Evolutionary conservation across 345 rosid genomes (phyloP).

Genomic region (Eucalyptus leucophloia): DNA sequence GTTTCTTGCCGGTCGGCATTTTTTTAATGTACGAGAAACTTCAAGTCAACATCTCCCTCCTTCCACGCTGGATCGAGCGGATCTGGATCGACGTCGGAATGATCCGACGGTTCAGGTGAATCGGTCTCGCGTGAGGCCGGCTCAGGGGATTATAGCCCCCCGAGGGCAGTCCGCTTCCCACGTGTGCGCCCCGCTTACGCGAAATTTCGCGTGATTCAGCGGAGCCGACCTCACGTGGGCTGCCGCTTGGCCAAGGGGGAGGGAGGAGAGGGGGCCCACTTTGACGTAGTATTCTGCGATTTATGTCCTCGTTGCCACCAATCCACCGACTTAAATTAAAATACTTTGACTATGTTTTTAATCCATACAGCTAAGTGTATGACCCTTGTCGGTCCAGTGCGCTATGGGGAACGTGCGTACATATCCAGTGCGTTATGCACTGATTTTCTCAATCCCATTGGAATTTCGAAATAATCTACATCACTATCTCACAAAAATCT

Average conservation of each 20-base stretch:
- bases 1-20: not conserved
- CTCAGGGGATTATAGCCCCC: not conserved
- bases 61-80: not conserved
- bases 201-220: not conserved
- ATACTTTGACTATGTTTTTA: not conserved
- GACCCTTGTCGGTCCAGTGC: not conserved
- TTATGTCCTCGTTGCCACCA: not conserved
- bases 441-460: too few species aligned
- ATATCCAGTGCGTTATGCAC: too few species aligned
- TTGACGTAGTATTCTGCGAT: not conserved
- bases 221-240: not conserved
- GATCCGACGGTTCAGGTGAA: fast-evolving
- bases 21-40: not conserved
- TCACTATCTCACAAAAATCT: fast-evolving
- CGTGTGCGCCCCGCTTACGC: not conserved
- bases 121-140: not conserved
- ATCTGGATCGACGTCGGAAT: not conserved
- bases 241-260: not conserved
- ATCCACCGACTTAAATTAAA: not conserved
- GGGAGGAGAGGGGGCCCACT: not conserved
- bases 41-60: not conserved
- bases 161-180: not conserved
- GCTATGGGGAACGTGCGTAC: too few species aligned
- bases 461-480: fast-evolving
- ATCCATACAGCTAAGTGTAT: not conserved